Base-by-base conservation (phyloP, 306 rosid genomes). In the Castanea sativa region DNA sequence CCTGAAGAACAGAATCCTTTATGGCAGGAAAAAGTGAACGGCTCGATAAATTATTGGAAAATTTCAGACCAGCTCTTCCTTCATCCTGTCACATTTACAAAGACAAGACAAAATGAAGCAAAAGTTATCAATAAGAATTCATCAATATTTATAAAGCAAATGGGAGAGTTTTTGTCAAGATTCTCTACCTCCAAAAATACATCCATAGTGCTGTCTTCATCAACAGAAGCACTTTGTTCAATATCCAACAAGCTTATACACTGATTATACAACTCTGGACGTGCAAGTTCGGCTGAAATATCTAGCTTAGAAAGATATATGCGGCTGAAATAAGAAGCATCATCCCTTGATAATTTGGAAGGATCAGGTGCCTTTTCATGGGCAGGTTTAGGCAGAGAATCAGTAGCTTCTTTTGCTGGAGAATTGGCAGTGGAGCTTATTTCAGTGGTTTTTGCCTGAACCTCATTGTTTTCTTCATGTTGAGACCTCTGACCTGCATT, bases 221-320 rank as follows among this genome's bases (percentile, higher is more conserved):
- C 94, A 71, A 58, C 70, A 33, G 87, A 78, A 18, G 78, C 76
- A 71, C 64, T 84, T 83, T 82, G 83, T 32, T 85, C 88, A 77
- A 74, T 71, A 79, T 87, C 86, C 75, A 93, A 78, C 71, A 87
- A 70, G 80, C 81, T 84, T 89, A 81, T 73, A 77, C 96, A 96
- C 83, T 90, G 90, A 73, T 85, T 81, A 83, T 83, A 93, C 86
- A 93, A 73, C 85, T 93, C 94, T 11, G 96, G 90, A 68, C 7
- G 83, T 21, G 87, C 87, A 55, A 93, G 87, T 77, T 87, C 93
- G 6, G 72, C 82, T 30, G 99, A 96, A 82, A 96, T 91, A 83
- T 93, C 95, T 76, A 96, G 96, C 89, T 89, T 93, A 75, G 98
- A 88, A 69, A 96, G 96, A 86, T 96, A 96, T 81, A 89, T 85